Evolutionary conservation across 2,329 filamentous ascomycete species (phyloP), one percentile per base, ranked within the genome.

Genomic region (Clonostachys chloroleuca): DNA sequence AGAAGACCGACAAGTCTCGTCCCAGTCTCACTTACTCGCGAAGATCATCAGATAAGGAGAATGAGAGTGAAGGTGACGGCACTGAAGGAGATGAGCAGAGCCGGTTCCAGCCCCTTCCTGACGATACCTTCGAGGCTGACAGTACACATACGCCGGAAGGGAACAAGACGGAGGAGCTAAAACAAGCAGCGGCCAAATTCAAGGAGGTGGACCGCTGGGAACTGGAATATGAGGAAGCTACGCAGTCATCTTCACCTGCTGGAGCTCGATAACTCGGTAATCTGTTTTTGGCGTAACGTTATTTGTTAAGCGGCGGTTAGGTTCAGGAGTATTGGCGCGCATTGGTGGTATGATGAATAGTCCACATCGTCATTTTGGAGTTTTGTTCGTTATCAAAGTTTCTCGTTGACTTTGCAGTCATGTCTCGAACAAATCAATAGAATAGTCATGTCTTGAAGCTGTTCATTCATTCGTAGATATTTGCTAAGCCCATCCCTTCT

Each of bases 201-300:
- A 74, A 78, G 60, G 83, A 87, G 64, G 84, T 87, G 39, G 84
- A 87, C 60, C 70, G 75, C 64, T 87, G 83, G 82, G 74, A 84
- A 64, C 65, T 87, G 51, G 80, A 82, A 44, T 87, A 80, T 62
- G 84, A 87, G 67, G 81, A 83, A 54, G 73, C 82, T 43, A 74
- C 73, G 18, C 74, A 78, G 61, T 18, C 33, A 12, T 77, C 74
- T 49, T 81, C 79, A 17, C 78, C 78, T 9, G 14, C 45, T 35
- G 47, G 40, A 16, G 47, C 47, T 16, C 46, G 46, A 16, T 47
- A 44, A 36, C 14, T 35, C 18, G 17, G 24, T 30, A 30, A 30
- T 30, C 24, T 30, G 24, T 30, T 24, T 30, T 30, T 30, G 24
- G 24, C 24, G 24, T 30, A 30, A 30, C 6, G 24, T 30, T 30